Evolutionary conservation across 768 basidiomycete species (phyloP).

Genomic region (Pulveroboletus ravenelii): DNA sequence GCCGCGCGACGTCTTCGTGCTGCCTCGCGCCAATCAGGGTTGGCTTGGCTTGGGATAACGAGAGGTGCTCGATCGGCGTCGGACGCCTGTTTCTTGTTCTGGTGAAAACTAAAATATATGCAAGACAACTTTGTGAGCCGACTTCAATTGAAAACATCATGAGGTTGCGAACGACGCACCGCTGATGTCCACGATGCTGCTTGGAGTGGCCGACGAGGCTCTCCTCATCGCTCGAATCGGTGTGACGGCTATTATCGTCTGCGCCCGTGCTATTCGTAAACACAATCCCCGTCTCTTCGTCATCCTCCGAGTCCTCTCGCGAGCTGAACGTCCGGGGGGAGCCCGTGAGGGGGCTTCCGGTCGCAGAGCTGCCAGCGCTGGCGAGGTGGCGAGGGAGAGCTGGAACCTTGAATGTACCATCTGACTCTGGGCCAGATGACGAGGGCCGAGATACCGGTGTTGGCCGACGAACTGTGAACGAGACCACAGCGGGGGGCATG

Average conservation of each 20-base stretch:
- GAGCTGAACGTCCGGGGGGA: conserved; percentile 39
- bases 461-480: conserved; percentile 83
- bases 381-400: conserved; percentile 56
- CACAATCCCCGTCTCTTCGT: conserved; percentile 19
- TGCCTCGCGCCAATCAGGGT: conserved; percentile 85
- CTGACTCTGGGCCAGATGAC: conserved; percentile 63
- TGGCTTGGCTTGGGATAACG: conserved; percentile 81
- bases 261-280: conserved; percentile 18
- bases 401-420: conserved; percentile 53
- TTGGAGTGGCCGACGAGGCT: conserved; percentile 72
- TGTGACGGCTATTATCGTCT: conserved; percentile 23
- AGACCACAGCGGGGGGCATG: conserved; percentile 45
- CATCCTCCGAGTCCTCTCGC: conserved; percentile 26
- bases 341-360: conserved; percentile 54
- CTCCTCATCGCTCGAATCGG: conserved; percentile 58
- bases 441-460: conserved; percentile 59
- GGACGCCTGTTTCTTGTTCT: conserved; percentile 35
- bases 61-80: conserved; percentile 52
- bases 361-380: conserved; percentile 35
- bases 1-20: conserved; percentile 54
- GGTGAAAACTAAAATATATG: conserved; percentile 37
- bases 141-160: conserved; percentile 36
- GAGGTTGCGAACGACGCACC: conserved; percentile 57
- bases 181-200: conserved; percentile 63
- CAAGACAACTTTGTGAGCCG: conserved; percentile 64